Evolutionary conservation across 2,329 filamentous ascomycete genomes (phyloP).

Genomic region (Chrysosporium keratinophilum): DNA sequence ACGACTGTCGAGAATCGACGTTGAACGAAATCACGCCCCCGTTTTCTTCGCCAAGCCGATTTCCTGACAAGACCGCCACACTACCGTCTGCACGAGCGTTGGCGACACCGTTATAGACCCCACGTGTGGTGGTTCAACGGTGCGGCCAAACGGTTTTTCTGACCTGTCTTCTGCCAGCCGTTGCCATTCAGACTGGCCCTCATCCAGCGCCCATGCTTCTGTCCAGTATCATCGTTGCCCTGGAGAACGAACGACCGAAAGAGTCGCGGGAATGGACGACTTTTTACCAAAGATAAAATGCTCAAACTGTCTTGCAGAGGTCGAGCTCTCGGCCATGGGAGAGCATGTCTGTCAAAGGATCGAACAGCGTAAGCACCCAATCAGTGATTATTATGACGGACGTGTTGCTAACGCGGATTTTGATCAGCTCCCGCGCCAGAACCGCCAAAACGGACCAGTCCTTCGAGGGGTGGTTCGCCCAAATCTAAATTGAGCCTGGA

Average conservation of each 20-base stretch:
- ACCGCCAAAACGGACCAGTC: constrained; percentile 13
- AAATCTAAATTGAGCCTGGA: neutral
- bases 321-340: constrained; percentile 77
- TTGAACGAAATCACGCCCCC: neutral
- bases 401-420: too few relatives aligned
- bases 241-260: constrained; percentile 1
- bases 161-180: neutral
- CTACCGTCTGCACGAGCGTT: neutral
- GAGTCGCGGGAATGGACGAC: constrained; percentile 46
- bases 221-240: neutral
- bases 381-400: too few relatives aligned
- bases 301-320: constrained; percentile 64
- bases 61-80: neutral
- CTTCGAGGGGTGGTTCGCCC: neutral
- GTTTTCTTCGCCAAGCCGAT: constrained; percentile 1
- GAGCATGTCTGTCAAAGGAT: constrained; percentile 59
- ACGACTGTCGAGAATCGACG: too few relatives aligned
- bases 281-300: constrained; percentile 80
- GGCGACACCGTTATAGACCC: neutral
- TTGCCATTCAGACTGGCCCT: neutral
- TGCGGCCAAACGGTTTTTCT: neutral
- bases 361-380: neutral
- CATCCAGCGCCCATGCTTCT: constrained; percentile 1
- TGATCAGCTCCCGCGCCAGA: constrained; percentile 16
- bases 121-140: neutral